Base-by-base conservation (phyloP, 2,329 filamentous ascomycete genomes). In the Xylariaceae sp. region DNA sequence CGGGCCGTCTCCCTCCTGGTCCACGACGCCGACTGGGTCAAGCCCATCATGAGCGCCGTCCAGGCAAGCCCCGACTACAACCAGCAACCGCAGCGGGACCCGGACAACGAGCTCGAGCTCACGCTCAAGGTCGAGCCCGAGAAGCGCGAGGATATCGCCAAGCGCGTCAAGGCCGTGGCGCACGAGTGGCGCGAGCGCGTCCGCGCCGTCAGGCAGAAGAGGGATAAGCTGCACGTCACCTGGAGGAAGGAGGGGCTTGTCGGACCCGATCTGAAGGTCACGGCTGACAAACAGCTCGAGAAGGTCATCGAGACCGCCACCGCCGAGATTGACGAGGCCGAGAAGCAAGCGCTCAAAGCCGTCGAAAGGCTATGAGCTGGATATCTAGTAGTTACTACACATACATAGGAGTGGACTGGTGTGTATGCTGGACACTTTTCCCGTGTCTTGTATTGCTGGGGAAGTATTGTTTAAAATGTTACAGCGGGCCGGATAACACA, bases 81-180 rank as follows among this genome's bases (percentile, higher is more conserved):
- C 65, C 74, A 78, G 67, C 74, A 77, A 66, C 74, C 74, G 32
- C 76, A 78, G 67, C 64, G 64, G 14, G 67, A 67, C 55, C 64
- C 70, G 31, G 74, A 78, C 56, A 78, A 78, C 59, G 72, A 75
- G 59, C 68, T 78, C 15, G 74, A 78, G 64, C 68, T 79, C 41
- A 52, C 72, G 18, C 64, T 79, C 44, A 67, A 67, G 52, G 60
- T 77, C 38, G 73, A 78, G 65, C 60, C 66, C 19, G 72, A 74
- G 62, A 60, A 60, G 47, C 65, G 61, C 38, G 73, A 74, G 18
- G 73, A 71, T 38, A 54, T 71, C 26, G 55, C 57, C 33, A 57
- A 57, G 41, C 57, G 69, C 23, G 61, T 68, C 33, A 67, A 65
- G 55, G 71, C 70, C 28, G 50, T 64, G 9, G 66, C 67, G 38